Base-by-base conservation (phyloP, 2,329 filamentous ascomycete species). In the Sodiomyces alkalinus region DNA sequence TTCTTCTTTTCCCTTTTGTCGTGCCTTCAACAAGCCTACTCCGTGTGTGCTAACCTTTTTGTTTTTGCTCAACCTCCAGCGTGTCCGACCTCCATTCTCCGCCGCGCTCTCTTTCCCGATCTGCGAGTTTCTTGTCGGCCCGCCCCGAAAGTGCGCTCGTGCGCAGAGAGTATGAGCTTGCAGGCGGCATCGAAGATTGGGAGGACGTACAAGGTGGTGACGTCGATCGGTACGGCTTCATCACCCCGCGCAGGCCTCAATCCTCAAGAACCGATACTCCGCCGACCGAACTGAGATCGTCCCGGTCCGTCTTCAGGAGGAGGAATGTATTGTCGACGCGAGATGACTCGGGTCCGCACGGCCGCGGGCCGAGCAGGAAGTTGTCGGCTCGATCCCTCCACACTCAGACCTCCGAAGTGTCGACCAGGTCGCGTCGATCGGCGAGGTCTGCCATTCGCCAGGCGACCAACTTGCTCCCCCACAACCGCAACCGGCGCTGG, bases 191-290 rank as follows among this genome's bases (percentile, higher is more conserved):
- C 13, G 74, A 79, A 44, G 72, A 79, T 41, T 78, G 71, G 72
- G 66, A 76, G 41, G 68, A 77, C 38, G 53, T 79, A 3, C 55
- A 71, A 29, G 68, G 62, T 18, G 58, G 55, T 27, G 64, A 72
- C 44, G 66, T 79, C 36, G 74, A 79, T 51, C 64, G 74, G 43
- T 79, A 77, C 43, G 74, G 74, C 34, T 79, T 79, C 51, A 79
- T 79, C 41, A 62, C 49, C 29, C 44, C 54, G 23, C 58, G 56
- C 11, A 56, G 55, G 19, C 54, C 54, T 11, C 33, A 27, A n/a
- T 46, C 47, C 6, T 56, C 62, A 13, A 53, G 55, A 18, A 46
- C 53, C 15, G 52, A 47, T 34, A 57, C 56, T 3, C 49, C 58
- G 5, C 49, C 58, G 5, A 52, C 49, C 17, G 56, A 59, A 31